A percentile compares a stretch with the other conserved stretches of the same genome.
Conservation (phyloP, 192 early-diverging fungal genomes). For the Umbelopsis sp. region DNA sequence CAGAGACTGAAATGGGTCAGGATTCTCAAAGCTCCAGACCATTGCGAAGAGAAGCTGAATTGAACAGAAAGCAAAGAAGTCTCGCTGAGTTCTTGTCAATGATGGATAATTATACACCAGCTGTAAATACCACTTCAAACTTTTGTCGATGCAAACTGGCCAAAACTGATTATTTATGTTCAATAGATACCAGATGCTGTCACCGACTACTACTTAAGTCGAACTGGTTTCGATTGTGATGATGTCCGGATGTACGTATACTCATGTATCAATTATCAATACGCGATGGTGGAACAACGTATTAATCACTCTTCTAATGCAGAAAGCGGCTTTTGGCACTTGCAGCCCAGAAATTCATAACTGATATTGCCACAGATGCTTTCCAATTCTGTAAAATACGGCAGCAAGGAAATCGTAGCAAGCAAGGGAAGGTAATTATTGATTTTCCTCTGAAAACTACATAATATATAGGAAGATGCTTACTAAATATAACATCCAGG, state of each 20-base stretch:
- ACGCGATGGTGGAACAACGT: background rate
- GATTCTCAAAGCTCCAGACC: background rate
- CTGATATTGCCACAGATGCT: constrained; percentile 86
- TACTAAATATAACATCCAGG: constrained; percentile 43
- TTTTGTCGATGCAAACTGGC: background rate
- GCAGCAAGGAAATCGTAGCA: constrained; percentile 60
- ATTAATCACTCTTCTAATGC: background rate
- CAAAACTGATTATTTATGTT: background rate
- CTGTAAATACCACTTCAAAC: constrained; percentile 54
- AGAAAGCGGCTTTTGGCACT: constrained; percentile 79
- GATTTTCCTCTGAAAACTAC: background rate
- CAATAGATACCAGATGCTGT: constrained; percentile 89
- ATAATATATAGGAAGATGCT: background rate
- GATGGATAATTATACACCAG: constrained; percentile 86
- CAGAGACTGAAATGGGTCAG: background rate
- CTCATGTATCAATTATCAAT: background rate
- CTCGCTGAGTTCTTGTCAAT: constrained; percentile 84
- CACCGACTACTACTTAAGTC: constrained; percentile 87
- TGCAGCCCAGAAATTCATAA: constrained; percentile 85
- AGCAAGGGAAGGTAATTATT: constrained; percentile 40
- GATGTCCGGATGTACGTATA: constrained; percentile 72
- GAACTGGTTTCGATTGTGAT: constrained; percentile 79
- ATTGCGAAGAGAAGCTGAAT: constrained; percentile 51
- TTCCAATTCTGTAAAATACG: constrained; percentile 81
- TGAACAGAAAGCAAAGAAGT: constrained; percentile 65